These are phyloP conservation scores for Ulota crispa DNA, from an alignment of 225 moss, liverwort and hornwort genomes.

Conservation along the genomic window DNA sequence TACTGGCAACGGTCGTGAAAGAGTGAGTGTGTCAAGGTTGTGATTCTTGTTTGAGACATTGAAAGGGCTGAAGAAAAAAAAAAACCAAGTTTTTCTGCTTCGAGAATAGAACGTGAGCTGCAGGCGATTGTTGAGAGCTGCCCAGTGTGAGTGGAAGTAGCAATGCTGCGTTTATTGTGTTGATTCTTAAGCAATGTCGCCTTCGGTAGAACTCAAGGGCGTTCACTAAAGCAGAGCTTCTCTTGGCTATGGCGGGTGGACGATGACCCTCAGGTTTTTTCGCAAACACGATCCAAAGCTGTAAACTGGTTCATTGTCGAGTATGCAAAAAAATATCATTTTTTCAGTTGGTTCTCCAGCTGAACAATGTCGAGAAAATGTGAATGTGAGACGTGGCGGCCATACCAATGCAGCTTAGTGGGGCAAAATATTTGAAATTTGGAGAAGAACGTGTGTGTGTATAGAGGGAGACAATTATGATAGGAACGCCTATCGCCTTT, in stretches of 20 bases:
- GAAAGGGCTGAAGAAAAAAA: not conserved
- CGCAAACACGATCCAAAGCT: not conserved
- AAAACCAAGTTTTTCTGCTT: not conserved
- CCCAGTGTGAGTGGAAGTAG: not conserved
- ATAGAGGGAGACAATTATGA: constrained; percentile 29
- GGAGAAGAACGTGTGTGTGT: not conserved
- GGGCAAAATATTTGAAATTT: not conserved
- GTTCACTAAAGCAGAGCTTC: not conserved
- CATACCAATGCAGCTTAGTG: not conserved
- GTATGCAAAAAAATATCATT: not conserved
- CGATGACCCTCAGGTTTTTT: not conserved
- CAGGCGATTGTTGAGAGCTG: not conserved
- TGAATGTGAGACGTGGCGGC: not conserved
- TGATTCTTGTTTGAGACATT: constrained; percentile 20
- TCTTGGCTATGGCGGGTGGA: constrained; percentile 6
- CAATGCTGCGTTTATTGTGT: constrained; percentile 11
- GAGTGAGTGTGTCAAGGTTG: constrained; percentile 17
- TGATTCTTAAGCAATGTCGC: constrained; percentile 19
- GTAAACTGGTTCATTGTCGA: not conserved
- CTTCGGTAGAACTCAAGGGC: not conserved
- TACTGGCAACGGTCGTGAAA: not conserved
- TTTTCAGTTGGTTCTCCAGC: not conserved
- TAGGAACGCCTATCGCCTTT: constrained; percentile 58
- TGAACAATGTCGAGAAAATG: not conserved
- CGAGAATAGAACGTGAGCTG: not conserved